Evolutionary conservation across 129 eudicot genomes (phyloP).

Genomic region (Flaveria trinervia): DNA sequence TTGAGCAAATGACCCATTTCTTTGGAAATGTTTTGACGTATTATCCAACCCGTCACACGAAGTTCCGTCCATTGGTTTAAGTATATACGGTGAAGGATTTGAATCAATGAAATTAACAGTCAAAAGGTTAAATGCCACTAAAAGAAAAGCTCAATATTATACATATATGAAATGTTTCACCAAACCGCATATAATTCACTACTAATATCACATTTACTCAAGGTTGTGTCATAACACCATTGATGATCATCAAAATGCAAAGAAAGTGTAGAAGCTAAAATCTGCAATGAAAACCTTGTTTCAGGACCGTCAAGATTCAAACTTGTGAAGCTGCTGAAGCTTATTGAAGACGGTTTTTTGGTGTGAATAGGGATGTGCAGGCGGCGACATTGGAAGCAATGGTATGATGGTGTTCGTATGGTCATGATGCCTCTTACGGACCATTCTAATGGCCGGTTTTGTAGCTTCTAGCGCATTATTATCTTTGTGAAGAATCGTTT

Average conservation of each 20-base stretch:
- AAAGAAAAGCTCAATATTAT: slow-evolving; percentile 11
- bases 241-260: slow-evolving; percentile 9
- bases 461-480: slow-evolving; percentile 23
- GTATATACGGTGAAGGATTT: background rate
- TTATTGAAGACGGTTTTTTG: slow-evolving; percentile 24
- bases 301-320: slow-evolving; percentile 29
- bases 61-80: no score
- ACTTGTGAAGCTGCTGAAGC: slow-evolving; percentile 38
- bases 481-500: slow-evolving; percentile 22
- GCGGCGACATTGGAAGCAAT: slow-evolving; percentile 12
- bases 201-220: slow-evolving; percentile 14
- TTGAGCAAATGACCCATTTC: no score
- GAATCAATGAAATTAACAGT: background rate
- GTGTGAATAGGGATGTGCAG: slow-evolving; percentile 25
- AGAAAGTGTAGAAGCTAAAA: slow-evolving; percentile 11
- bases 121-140: background rate
- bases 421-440: slow-evolving; percentile 53
- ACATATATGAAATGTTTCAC: slow-evolving; percentile 31
- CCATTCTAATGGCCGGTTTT: slow-evolving; percentile 33
- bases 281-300: slow-evolving; percentile 16
- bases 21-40: background rate
- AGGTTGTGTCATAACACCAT: slow-evolving; percentile 33
- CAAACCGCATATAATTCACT: slow-evolving; percentile 3
- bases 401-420: slow-evolving; percentile 23
- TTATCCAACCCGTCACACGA: background rate